phyloP scores from a whole-genome alignment of 2,329 filamentous ascomycete species.

The Epichloe sp. region DNA sequence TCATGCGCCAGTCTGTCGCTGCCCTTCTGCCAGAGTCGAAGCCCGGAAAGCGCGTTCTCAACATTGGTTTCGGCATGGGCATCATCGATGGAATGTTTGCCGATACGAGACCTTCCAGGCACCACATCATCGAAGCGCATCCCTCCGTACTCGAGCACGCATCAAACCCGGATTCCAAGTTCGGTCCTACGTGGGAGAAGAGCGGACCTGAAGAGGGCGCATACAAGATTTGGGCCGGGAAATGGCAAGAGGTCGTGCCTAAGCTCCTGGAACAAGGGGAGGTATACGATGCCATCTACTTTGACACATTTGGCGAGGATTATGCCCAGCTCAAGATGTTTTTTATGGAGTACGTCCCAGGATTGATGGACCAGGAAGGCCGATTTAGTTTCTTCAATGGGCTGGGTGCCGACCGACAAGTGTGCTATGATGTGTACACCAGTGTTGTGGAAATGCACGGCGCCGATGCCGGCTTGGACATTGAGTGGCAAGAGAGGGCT shows the following conservation, averaged over 20 bases:
- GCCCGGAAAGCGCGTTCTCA: conserved; percentile 56
- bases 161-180: conserved; percentile 31
- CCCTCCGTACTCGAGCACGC: conserved; percentile 61
- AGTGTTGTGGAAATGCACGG: conserved; percentile 87
- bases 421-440: conserved; percentile 94
- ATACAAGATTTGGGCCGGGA: conserved; percentile 53
- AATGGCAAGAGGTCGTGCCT: conserved; percentile 72
- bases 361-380: conserved; percentile 57
- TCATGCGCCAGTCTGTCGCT: conserved; percentile 68
- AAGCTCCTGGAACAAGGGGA: conserved; percentile 53
- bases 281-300: conserved; percentile 81
- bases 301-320: conserved; percentile 94
- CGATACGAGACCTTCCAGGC: conserved; percentile 49
- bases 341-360: conserved; percentile 77
- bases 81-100: conserved; percentile 73
- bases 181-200: conserved; percentile 42
- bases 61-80: conserved; percentile 85
- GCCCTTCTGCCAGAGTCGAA: conserved; percentile 37
- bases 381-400: conserved; percentile 84
- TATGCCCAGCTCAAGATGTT: conserved; percentile 76
- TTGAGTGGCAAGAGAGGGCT: conserved; percentile 68
- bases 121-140: conserved; percentile 83
- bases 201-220: conserved; percentile 48
- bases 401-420: conserved; percentile 77
- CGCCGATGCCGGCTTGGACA: conserved; percentile 76